These are phyloP conservation scores for Phylloporus gajari DNA, from an alignment of 1,284 basidiomycete species.

Conservation along the genomic window DNA sequence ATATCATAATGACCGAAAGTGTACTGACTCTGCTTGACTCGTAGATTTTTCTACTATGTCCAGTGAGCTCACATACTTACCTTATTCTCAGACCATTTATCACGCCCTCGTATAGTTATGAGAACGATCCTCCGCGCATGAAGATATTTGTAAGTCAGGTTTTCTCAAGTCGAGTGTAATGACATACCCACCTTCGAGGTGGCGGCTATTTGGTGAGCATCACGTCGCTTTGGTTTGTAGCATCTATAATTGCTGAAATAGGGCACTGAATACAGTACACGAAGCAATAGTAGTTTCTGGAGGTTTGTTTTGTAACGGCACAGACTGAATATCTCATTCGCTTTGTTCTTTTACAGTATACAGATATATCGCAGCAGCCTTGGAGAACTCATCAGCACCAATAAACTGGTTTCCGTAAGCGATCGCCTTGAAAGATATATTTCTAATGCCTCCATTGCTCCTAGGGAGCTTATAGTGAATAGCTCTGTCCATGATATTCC, in stretches of 20 bases:
- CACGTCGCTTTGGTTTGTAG: neutral
- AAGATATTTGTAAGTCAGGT: conserved; percentile 23
- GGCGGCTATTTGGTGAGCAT: conserved; percentile 11
- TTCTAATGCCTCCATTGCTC: neutral
- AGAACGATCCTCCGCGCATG: conserved; percentile 6
- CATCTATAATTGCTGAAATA: neutral
- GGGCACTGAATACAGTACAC: conserved; percentile 20
- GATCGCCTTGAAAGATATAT: neutral
- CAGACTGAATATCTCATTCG: neutral
- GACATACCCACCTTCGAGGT: conserved; percentile 9
- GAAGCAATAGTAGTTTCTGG: conserved; percentile 14
- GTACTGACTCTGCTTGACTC: too few species aligned
- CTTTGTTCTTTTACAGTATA: conserved; percentile 14
- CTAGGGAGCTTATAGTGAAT: conserved; percentile 31
- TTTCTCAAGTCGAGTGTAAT: neutral
- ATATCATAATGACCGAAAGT: too few species aligned
- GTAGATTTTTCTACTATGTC: conserved; percentile 30
- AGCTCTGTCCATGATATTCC: neutral
- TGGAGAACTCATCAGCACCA: neutral
- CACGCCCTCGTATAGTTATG: conserved; percentile 13
- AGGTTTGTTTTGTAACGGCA: conserved; percentile 9
- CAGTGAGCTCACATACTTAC: conserved; percentile 4
- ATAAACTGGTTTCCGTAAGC: conserved; percentile 10
- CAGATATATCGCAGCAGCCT: conserved; percentile 19
- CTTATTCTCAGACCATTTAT: neutral